phyloP scores from a whole-genome alignment of 1,139 yeast species.

The Wickerhamomyces sp. region DNA sequence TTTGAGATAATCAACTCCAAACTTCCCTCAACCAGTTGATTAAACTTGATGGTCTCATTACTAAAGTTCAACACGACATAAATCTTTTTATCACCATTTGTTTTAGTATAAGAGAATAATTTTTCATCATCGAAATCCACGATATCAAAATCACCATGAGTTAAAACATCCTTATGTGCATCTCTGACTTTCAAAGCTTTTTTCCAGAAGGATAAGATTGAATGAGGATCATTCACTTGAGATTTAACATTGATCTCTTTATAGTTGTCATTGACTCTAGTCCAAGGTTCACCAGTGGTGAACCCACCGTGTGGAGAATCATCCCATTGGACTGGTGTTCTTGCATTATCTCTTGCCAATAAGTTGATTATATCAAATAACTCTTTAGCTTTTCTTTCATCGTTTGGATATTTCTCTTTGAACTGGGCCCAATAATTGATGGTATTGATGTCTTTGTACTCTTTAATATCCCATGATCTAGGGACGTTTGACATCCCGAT shows the following conservation, averaged over 20 bases:
- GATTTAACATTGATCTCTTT: constrained; percentile 42
- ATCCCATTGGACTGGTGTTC: constrained; percentile 61
- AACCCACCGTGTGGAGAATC: constrained; percentile 42
- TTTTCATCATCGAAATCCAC: constrained; percentile 36
- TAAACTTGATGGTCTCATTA: constrained; percentile 23
- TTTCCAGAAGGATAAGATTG: constrained; percentile 44
- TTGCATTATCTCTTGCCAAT: constrained; percentile 48
- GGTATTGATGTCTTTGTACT: constrained; percentile 47
- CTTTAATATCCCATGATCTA: constrained; percentile 43
- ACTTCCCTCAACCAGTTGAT: constrained; percentile 29
- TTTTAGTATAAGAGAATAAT: constrained; percentile 38
- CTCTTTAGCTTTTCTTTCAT: constrained; percentile 27
- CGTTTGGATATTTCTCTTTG: constrained; percentile 30
- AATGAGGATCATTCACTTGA: constrained; percentile 42
- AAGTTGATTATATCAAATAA: constrained; percentile 34
- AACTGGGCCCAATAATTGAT: constrained; percentile 38
- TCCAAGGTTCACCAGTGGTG: constrained; percentile 50
- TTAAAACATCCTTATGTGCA: constrained; percentile 36
- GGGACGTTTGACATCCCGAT: constrained; percentile 48
- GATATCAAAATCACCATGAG: constrained; percentile 44
- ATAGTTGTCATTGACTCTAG: constrained; percentile 46
- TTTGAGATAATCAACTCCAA: constrained; percentile 27
- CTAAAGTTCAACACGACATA: constrained; percentile 45
- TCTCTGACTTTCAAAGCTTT: constrained; percentile 41
- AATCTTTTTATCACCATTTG: constrained; percentile 26